Conservation (phyloP, 208 protist species). For the Leishmania major region DNA sequence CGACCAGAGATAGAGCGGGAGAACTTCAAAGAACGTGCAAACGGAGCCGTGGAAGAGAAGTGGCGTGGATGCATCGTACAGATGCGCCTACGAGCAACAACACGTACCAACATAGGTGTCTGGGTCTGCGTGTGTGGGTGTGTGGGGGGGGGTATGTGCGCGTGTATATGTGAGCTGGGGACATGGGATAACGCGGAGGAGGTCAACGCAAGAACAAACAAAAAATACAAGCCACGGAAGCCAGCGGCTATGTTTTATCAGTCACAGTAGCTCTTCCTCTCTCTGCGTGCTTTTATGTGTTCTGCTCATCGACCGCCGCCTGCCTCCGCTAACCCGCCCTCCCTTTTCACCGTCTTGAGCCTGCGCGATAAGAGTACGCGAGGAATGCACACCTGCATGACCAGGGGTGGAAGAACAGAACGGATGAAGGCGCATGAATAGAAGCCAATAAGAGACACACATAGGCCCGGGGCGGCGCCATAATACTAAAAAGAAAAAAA, state of each 20-base stretch:
- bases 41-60: neutral
- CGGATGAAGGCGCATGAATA: neutral
- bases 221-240: neutral
- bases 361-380: neutral
- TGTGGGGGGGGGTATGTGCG: no score
- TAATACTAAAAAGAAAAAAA: neutral
- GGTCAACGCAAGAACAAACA: neutral
- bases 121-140: neutral
- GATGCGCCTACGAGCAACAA: neutral
- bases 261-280: neutral
- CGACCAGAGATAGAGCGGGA: neutral
- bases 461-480: neutral
- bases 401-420: neutral
- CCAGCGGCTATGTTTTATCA: neutral
- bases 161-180: neutral
- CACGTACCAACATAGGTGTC: neutral
- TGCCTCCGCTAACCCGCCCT: neutral
- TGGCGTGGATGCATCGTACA: neutral
- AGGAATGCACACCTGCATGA: neutral
- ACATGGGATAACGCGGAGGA: neutral
- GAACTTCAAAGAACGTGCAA: neutral
- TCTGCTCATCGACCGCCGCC: neutral
- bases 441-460: neutral
- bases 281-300: neutral
- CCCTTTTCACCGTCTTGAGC: neutral